Evolutionary conservation across 805 yeast genomes (phyloP).

Genomic region (Candida maesae): DNA sequence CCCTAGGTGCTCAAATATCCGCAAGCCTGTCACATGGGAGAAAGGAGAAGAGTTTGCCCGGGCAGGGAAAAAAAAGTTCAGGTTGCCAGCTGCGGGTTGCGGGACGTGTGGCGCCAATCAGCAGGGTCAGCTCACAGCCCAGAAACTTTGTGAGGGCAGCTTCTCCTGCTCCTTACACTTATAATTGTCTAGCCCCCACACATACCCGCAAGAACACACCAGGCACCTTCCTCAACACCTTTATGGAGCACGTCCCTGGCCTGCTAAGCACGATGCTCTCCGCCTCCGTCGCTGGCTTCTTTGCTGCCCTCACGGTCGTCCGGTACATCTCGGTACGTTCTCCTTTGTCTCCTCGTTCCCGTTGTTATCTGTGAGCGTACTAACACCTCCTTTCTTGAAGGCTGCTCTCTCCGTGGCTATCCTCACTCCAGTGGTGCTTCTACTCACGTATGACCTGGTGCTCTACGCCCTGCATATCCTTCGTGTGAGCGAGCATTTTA

Average conservation of each 20-base stretch:
- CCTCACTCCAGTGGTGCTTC: slow-evolving; percentile 14
- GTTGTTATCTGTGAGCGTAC: no score
- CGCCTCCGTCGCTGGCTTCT: neutral
- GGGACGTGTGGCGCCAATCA: no score
- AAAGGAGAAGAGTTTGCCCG: neutral
- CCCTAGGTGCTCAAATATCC: no score
- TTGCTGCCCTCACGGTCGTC: slow-evolving; percentile 1
- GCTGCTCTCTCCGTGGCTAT: slow-evolving; percentile 4
- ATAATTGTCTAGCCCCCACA: no score
- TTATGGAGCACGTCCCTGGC: no score
- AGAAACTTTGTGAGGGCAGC: slow-evolving; percentile 1
- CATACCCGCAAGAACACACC: no score
- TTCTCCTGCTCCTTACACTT: neutral
- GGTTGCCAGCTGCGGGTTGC: neutral
- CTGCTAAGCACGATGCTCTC: slow-evolving; percentile 2
- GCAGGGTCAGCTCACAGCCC: no score
- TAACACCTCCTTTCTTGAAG: slow-evolving; percentile 5
- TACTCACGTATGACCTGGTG: slow-evolving; percentile 19
- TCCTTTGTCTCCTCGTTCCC: neutral
- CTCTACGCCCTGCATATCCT: slow-evolving; percentile 17
- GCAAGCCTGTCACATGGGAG: slow-evolving; percentile 1
- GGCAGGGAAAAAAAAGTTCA: neutral
- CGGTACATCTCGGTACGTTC: slow-evolving; percentile 13
- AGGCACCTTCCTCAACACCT: neutral
- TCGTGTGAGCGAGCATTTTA: slow-evolving; percentile 3